These are phyloP conservation scores for Lactifluus volemus DNA, from an alignment of 768 basidiomycete species.

Conservation along the genomic window DNA sequence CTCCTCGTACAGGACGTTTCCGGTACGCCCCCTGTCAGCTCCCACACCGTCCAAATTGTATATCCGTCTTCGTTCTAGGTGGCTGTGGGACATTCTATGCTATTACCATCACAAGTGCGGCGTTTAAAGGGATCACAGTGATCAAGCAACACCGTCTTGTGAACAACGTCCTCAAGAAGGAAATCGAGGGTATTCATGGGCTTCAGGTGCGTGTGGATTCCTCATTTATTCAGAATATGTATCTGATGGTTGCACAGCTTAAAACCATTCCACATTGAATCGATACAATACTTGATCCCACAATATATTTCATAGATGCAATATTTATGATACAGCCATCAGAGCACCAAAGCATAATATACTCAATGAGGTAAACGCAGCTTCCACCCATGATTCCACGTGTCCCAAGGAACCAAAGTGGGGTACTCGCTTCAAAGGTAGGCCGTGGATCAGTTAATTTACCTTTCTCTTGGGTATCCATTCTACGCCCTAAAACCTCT, in stretches of 20 bases:
- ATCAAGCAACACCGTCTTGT: constrained; percentile 94
- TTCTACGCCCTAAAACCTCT: background rate
- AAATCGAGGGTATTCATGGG: constrained; percentile 89
- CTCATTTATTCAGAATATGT: background rate
- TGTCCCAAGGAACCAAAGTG: background rate
- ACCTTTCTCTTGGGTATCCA: background rate
- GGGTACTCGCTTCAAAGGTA: background rate
- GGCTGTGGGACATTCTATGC: constrained; percentile 98
- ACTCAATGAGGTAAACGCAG: background rate
- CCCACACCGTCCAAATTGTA: background rate
- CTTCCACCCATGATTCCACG: background rate
- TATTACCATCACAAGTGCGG: constrained; percentile 75
- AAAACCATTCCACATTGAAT: constrained; percentile 12
- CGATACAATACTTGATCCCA: background rate
- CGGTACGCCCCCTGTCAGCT: constrained; percentile 42
- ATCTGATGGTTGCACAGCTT: constrained; percentile 6
- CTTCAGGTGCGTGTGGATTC: constrained; percentile 56
- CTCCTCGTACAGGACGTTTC: constrained; percentile 92
- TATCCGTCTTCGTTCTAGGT: constrained; percentile 37
- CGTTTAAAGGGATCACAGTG: constrained; percentile 76
- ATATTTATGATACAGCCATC: background rate
- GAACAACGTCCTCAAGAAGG: constrained; percentile 75
- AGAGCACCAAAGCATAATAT: background rate
- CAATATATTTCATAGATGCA: background rate
- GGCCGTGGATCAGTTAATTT: background rate